Base-by-base conservation (phyloP, 169 alveolate genomes). In the Fabrea salina region DNA sequence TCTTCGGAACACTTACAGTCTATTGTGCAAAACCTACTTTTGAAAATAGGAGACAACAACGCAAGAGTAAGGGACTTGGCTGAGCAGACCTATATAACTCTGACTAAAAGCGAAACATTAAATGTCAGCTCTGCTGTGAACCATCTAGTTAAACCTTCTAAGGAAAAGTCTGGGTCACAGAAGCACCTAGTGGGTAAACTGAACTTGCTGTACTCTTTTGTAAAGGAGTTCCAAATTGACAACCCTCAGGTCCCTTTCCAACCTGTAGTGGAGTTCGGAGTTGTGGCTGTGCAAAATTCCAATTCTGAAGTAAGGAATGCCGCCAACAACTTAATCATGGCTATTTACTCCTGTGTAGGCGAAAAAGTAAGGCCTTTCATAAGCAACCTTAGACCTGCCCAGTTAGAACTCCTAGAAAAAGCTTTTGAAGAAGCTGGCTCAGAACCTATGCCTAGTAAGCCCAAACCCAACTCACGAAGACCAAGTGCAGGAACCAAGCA, bases 1-100 rank as follows among this genome's bases (percentile, higher is more conserved):
- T 43, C 22, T 35, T 19, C 49, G 30, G 68, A 58, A 22, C 33
- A 22, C 43, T 11, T 61, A 6, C 32, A 37, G 7, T 5, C 16
- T 8, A 61, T 77, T 25, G 30, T 40, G 4, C 16, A 16, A 43
- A 19, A 41, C 35, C n/a, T 57, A 43, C 77, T 88, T 67, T 93
- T 91, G 51, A 88, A 89, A 75, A 70, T 88, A n/a, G 97, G 97
- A 40, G 96, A 93, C 64, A 86, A 89, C 66, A 86, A 88, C 58
- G 70, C 75, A 40, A 86, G 89, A 58, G 75, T 84, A 4, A 83
- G 92, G 64, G 94, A 86, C 56, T 72, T 72, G 49, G 89, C 94
- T 33, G 94, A 91, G 72, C 89, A 90, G 33, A 81, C 94, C 11
- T 79, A 87, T 37, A 44, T 89, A 27, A 71, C 87, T 22, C 53